Evolutionary conservation across 306 rosid species (phyloP).

Genomic region (Dalbergia cultrata): DNA sequence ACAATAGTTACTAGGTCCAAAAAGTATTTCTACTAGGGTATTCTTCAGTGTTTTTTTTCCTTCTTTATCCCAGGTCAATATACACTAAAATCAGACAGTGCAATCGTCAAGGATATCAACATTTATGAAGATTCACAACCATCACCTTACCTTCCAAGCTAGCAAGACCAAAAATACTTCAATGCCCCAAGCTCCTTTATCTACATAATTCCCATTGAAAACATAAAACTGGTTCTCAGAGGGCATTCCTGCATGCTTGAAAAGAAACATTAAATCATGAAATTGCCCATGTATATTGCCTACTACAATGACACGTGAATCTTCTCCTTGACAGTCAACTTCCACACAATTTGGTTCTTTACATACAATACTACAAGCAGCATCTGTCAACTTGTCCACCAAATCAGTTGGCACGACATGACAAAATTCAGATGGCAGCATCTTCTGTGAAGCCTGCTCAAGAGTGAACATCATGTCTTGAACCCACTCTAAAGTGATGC

Average conservation of each 20-base stretch:
- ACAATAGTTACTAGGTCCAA: conserved; percentile 25
- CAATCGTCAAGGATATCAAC: conserved; percentile 29
- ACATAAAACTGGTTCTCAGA: conserved; percentile 79
- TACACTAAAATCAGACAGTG: conserved; percentile 4
- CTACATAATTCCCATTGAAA: conserved; percentile 89
- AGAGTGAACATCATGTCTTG: conserved; percentile 68
- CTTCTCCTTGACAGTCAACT: conserved; percentile 70
- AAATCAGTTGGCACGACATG: conserved; percentile 59
- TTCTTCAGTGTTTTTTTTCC: not conserved
- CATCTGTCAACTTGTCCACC: conserved; percentile 64
- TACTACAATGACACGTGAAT: conserved; percentile 77
- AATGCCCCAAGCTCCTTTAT: conserved; percentile 83
- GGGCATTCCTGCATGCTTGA: conserved; percentile 72
- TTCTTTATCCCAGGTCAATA: conserved; percentile 20
- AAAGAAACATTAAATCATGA: conserved; percentile 73
- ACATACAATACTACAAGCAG: conserved; percentile 65
- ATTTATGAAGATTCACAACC: conserved; percentile 4
- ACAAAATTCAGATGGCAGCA: conserved; percentile 63
- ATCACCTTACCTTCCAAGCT: conserved; percentile 88
- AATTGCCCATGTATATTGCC: conserved; percentile 90
- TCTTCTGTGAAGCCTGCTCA: conserved; percentile 60
- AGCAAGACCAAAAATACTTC: conserved; percentile 84
- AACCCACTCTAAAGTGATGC: conserved; percentile 82
- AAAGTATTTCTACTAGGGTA: conserved; percentile 31
- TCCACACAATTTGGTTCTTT: conserved; percentile 83